phyloP scores from a whole-genome alignment of 2,329 filamentous ascomycete species.

The Exophiala spinifera region DNA sequence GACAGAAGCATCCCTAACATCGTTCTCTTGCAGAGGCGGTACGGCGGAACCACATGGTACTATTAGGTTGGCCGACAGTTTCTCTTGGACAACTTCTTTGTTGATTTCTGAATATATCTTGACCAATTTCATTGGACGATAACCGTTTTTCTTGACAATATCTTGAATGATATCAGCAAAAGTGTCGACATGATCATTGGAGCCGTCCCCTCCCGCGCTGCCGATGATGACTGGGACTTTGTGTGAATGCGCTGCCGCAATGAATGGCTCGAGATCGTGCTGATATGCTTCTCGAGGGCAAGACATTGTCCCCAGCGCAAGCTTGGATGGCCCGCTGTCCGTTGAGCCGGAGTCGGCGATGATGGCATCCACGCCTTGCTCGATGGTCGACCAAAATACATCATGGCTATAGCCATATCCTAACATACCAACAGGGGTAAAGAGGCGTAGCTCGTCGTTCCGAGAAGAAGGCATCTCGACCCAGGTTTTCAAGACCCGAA shows the following conservation, averaged over 20 bases:
- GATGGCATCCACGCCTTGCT: conserved; percentile 21
- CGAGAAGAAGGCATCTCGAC: background rate
- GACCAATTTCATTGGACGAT: conserved; percentile 19
- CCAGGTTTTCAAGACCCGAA: no score
- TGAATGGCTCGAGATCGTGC: conserved; percentile 7
- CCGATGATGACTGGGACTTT: conserved; percentile 38
- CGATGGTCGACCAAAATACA: conserved; percentile 1
- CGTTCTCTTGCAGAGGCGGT: conserved; percentile 37
- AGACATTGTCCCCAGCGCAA: conserved; percentile 31
- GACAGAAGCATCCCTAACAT: conserved; percentile 37
- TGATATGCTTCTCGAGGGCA: conserved; percentile 3
- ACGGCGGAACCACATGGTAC: conserved; percentile 30
- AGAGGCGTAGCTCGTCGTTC: background rate
- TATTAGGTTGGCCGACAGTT: background rate
- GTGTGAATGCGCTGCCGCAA: conserved; percentile 37
- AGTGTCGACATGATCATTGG: conserved; percentile 41
- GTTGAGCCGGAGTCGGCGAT: conserved; percentile 36
- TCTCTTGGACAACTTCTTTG: background rate
- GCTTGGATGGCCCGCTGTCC: conserved; percentile 32
- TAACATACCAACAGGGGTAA: conserved; percentile 13
- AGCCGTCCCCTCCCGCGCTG: conserved; percentile 49
- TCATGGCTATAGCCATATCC: conserved; percentile 12
- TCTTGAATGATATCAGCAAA: conserved; percentile 41
- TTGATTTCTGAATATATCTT: background rate
- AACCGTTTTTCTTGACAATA: conserved; percentile 31